Evolutionary conservation across 345 rosid genomes (phyloP), one percentile per base, ranked within the genome.

Genomic region (Barbarea vulgaris): DNA sequence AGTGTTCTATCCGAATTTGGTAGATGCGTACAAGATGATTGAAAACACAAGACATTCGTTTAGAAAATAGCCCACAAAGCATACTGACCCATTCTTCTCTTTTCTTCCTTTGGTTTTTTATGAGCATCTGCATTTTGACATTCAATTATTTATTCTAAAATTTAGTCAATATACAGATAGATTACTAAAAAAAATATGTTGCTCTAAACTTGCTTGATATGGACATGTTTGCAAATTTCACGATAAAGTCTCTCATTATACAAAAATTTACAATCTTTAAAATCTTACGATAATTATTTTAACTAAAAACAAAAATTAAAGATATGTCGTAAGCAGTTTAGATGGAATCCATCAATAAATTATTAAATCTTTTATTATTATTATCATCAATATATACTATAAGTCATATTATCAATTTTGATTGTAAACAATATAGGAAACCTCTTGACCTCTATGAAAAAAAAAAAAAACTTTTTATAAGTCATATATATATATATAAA

Each of bases 21-120:
- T 76, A 67, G 53, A 75, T 76, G 37, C 74, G 44, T 52, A 69
- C 75, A 69, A 76, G 56, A 75, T 63, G 53, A 76, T 21, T 51
- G 31, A 60, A 64, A 76, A 59, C 74, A 76, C 28, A n/a, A 70
- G 48, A 77, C 75, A 76, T 69, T 76, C 80, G 69, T 53, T 17
- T 24, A 28, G 6, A 59, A 17, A 53, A 14, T 52, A 41, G 54
- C 70, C 69, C 70, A 69, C 75, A 76, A 69, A 64, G 25, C 55
- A 52, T 51, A 60, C 25, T 55, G 70, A 54, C 76, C 80, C 71
- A 62, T 70, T 28, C 64, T 53, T 60, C 51, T 34, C 56, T 42
- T 53, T 60, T 30, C 14, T 11, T 59, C 27, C 33, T 61, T 76
- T 76, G 75, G 48, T 41, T 33, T 42, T 62, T 69, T 76, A 46